A percentile compares a stretch with the other conserved stretches of the same genome.
phyloP scores from a whole-genome alignment of 345 rosid genomes.

The Toxicodendron radicans region DNA sequence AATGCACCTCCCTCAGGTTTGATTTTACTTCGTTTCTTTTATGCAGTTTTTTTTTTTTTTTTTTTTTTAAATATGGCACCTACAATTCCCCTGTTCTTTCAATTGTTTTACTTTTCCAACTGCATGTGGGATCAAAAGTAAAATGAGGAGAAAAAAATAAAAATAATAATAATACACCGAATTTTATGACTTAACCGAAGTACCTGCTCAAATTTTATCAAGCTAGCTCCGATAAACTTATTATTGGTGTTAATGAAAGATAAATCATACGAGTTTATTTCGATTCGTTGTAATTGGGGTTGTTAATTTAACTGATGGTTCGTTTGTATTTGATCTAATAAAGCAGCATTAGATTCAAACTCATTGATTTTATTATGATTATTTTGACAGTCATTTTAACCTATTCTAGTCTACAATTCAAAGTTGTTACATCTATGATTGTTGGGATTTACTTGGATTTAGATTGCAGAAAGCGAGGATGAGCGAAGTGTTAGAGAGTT shows the following conservation, averaged over 20 bases:
- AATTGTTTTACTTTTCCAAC: not conserved
- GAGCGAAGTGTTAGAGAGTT: conserved; percentile 78
- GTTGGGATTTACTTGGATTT: no score
- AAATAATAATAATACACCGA: no score
- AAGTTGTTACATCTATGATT: conserved; percentile 12
- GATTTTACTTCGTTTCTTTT: no score
- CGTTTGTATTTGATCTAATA: not conserved
- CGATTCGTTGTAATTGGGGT: not conserved
- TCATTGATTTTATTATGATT: not conserved
- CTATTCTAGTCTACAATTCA: not conserved
- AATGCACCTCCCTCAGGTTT: conserved; percentile 75
- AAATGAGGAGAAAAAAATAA: no score
- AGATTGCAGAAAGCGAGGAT: conserved; percentile 68
- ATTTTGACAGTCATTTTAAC: conserved; percentile 8
- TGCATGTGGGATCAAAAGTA: not conserved
- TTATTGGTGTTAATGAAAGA: no score
- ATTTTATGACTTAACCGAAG: no score
- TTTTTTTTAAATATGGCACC: not conserved
- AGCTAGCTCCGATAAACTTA: no score
- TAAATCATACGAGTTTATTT: not conserved
- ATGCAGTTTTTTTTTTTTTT: not conserved
- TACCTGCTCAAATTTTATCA: no score
- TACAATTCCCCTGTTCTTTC: not conserved
- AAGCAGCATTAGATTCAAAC: not conserved
- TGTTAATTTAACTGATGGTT: no score